Conservation (phyloP, 2,329 filamentous ascomycete species). For the Fusarium xylarioides region DNA sequence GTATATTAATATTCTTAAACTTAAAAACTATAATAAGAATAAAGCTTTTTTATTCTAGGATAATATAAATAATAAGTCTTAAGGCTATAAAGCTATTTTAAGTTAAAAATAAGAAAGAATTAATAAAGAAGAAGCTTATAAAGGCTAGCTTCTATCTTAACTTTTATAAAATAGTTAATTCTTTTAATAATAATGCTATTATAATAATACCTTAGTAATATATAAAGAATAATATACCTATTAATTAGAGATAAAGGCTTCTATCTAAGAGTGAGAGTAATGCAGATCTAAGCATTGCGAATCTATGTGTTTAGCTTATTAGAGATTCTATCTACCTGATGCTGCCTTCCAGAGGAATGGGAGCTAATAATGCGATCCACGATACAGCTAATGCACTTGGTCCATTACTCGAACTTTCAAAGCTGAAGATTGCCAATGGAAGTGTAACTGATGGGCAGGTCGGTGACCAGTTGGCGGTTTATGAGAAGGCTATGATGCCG, state of each 20-base stretch:
- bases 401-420: background rate
- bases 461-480: rapidly evolving
- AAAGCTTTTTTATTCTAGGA: too few relatives aligned
- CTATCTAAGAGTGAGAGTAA: rapidly evolving
- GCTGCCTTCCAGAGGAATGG: background rate
- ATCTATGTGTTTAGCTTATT: background rate
- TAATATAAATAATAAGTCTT: too few relatives aligned
- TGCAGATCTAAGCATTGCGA: rapidly evolving
- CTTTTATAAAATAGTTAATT: background rate
- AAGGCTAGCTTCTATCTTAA: background rate
- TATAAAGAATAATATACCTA: background rate
- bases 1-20: too few relatives aligned
- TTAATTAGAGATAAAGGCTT: background rate
- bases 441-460: background rate
- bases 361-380: background rate
- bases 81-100: background rate
- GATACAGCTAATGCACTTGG: background rate
- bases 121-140: background rate
- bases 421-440: rapidly evolving
- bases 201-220: background rate
- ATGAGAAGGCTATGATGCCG: background rate
- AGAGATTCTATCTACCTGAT: background rate
- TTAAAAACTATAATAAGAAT: too few relatives aligned
- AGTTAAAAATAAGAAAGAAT: background rate
- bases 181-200: background rate